Conservation (phyloP, 805 yeast species). For the Clavispora santaluciae region DNA sequence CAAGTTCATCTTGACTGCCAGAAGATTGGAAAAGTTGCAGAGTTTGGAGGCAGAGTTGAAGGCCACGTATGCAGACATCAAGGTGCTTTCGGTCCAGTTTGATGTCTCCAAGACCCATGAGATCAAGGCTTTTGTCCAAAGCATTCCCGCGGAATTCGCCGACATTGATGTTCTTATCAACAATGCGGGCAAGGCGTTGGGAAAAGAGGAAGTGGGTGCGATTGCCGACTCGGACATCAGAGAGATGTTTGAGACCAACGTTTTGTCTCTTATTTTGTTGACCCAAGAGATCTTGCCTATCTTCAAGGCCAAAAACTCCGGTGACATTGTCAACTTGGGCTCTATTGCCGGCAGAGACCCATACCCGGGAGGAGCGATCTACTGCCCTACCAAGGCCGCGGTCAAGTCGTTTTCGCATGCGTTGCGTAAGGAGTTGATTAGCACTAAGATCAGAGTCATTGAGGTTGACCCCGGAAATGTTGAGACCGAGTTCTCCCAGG, state of each 20-base stretch:
- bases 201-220: slow-evolving; percentile 28
- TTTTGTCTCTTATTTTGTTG: slow-evolving; percentile 30
- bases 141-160: slow-evolving; percentile 30
- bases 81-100: slow-evolving; percentile 26
- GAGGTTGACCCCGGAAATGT: slow-evolving; percentile 41
- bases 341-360: slow-evolving; percentile 36
- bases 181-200: slow-evolving; percentile 39
- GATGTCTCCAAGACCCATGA: slow-evolving; percentile 27
- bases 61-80: slow-evolving; percentile 20
- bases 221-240: slow-evolving; percentile 25
- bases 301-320: slow-evolving; percentile 31
- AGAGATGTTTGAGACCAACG: slow-evolving; percentile 37
- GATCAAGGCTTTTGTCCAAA: slow-evolving; percentile 24
- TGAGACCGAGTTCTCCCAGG: slow-evolving; percentile 34
- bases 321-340: slow-evolving; percentile 35
- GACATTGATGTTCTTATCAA: slow-evolving; percentile 36
- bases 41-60: slow-evolving; percentile 22
- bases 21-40: slow-evolving; percentile 28
- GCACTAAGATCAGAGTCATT: slow-evolving; percentile 32
- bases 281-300: slow-evolving; percentile 36
- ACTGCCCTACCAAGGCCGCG: slow-evolving; percentile 37
- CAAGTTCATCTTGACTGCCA: slow-evolving; percentile 34
- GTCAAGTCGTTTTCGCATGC: slow-evolving; percentile 30
- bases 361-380: slow-evolving; percentile 35
- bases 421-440: slow-evolving; percentile 34